Evolutionary conservation across 257 asterid genomes (phyloP), one percentile per base, ranked within the genome.

Genomic region (Capsicum chinense): DNA sequence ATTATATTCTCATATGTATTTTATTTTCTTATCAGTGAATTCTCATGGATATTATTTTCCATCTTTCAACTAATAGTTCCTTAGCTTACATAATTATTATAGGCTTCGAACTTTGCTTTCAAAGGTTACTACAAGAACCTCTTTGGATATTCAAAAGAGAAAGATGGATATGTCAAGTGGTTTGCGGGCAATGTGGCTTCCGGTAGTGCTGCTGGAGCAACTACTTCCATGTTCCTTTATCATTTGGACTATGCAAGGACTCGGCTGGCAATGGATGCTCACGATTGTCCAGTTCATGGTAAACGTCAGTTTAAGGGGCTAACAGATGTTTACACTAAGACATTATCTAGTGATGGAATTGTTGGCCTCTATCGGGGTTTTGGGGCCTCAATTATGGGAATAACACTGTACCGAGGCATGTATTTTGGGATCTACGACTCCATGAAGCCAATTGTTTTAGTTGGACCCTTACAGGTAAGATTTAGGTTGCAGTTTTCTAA

Each of bases 141-240:
- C 19, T 88, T 97, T 85, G 97, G 95, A 79, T 90, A 89, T 87
- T 92, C 98, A 19, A 97, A 92, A 87, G 99, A 93, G 83, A 93
- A 87, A 84, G 97, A 97, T 88, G 98, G 98, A 80, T 91, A 95
- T 86, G 35, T 89, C 9, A 93, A 92, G 91, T 93, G 98, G 97
- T 95, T 95, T 92, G 97, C 97, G 54, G 97, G 98, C 83, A 97
- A 97, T 86, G 94, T 97, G 89, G 98, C 97, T 87, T 93, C 99
- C 3, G 99, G 99, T 82, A 97, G 98, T 89, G 98, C 99, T 87
- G 98, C 99, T 52, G 99, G 98, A 85, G 98, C 98, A 16, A 95
- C 97, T 16, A 97, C 99, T 39, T 97, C 98, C 35, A 82, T 92
- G 70, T 89, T 92, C 88, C 85, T 90, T 39, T 90, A 90, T 88